Evolutionary conservation across 2,329 filamentous ascomycete species (phyloP).

Genomic region (Sarocladiaceae sp.): DNA sequence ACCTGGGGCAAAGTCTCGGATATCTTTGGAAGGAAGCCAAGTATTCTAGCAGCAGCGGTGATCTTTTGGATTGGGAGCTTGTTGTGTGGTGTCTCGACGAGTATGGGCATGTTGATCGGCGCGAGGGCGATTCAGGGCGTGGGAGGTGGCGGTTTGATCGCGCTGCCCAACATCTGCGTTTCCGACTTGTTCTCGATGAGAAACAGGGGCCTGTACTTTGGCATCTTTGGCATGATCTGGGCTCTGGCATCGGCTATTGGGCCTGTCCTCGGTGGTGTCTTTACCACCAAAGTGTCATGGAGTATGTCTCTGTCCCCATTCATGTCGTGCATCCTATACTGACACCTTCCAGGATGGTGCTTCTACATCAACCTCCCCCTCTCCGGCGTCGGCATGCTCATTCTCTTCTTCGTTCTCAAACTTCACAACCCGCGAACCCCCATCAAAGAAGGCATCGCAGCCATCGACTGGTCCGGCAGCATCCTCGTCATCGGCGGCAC

Average conservation of each 20-base stretch:
- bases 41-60: constrained; percentile 42
- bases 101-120: constrained; percentile 47
- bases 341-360: constrained; percentile 42
- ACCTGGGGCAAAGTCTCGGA: constrained; percentile 62
- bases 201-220: constrained; percentile 45
- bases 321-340: not conserved
- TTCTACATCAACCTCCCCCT: constrained; percentile 59
- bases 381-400: constrained; percentile 37
- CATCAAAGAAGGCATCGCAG: constrained; percentile 53
- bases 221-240: constrained; percentile 51
- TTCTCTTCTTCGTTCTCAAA: constrained; percentile 57
- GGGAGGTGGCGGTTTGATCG: constrained; percentile 51
- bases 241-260: constrained; percentile 59
- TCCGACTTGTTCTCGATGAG: constrained; percentile 49
- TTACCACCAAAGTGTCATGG: constrained; percentile 60
- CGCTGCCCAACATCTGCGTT: constrained; percentile 53
- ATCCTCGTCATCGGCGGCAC: constrained; percentile 66
- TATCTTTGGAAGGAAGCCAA: constrained; percentile 52
- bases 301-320: constrained; percentile 22
- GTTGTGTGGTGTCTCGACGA: constrained; percentile 42
- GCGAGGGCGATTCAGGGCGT: constrained; percentile 51
- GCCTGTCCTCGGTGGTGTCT: constrained; percentile 62
- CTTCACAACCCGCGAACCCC: constrained; percentile 63
- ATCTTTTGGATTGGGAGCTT: constrained; percentile 51
- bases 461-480: constrained; percentile 53